These are phyloP conservation scores for Teratosphaeria gauchensis DNA, from an alignment of 2,329 filamentous ascomycete species.

Conservation along the genomic window DNA sequence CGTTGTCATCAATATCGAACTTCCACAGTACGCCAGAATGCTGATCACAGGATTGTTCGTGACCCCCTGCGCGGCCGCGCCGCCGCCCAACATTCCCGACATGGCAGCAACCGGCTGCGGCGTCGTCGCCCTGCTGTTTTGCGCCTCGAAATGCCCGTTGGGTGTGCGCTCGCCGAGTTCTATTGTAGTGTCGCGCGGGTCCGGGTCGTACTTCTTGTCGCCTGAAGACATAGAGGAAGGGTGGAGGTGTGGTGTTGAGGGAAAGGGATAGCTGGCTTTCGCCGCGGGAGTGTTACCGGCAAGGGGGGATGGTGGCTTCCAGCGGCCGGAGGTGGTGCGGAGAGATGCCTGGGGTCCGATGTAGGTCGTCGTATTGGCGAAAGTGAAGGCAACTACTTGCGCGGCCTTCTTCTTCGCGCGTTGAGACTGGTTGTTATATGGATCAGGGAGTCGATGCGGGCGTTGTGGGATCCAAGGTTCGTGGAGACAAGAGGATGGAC, in stretches of 20 bases:
- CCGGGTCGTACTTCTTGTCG: background rate
- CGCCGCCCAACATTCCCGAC: background rate
- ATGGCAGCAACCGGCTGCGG: background rate
- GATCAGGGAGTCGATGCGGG: background rate
- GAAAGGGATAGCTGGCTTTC: background rate
- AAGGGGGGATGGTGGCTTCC: background rate
- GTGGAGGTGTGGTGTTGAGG: background rate
- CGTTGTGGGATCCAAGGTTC: background rate
- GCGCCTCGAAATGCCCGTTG: constrained; percentile 27
- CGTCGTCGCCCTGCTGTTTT: background rate
- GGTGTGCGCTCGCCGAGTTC: constrained; percentile 55
- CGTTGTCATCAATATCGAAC: constrained; percentile 99
- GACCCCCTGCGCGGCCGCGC: constrained; percentile 22
- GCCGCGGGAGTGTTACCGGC: background rate
- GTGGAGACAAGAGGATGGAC: background rate
- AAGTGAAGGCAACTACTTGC: background rate
- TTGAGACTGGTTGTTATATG: background rate
- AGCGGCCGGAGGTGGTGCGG: background rate
- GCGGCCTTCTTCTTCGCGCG: background rate
- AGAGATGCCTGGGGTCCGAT: background rate
- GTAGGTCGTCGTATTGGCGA: constrained; percentile 1
- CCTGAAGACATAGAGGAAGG: background rate
- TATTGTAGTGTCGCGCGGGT: constrained; percentile 53
- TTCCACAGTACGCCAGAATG: constrained; percentile 81
- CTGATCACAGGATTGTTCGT: constrained; percentile 64